These are phyloP conservation scores for Fusarium setosum DNA, from an alignment of 2,329 filamentous ascomycete genomes.

Conservation along the genomic window DNA sequence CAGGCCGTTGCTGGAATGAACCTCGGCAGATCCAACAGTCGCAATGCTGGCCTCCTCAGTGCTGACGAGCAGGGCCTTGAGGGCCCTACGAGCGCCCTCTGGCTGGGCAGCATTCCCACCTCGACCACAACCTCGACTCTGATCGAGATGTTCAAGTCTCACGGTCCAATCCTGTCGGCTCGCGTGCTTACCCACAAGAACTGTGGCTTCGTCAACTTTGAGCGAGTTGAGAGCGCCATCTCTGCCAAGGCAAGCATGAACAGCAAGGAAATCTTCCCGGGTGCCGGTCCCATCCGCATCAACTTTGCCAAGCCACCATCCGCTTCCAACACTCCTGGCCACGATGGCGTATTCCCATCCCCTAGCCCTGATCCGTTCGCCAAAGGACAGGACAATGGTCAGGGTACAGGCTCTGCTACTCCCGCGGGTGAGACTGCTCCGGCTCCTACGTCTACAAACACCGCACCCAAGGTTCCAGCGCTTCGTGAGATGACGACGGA, in stretches of 20 bases:
- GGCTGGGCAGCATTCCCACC: constrained; percentile 97
- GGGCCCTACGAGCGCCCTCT: constrained; percentile 90
- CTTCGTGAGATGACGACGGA: constrained; percentile 84
- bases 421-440: constrained; percentile 52
- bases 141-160: constrained; percentile 94
- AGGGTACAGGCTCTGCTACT: constrained; percentile 43
- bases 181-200: constrained; percentile 98
- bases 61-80: constrained; percentile 85
- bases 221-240: constrained; percentile 89
- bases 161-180: constrained; percentile 90
- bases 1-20: constrained; percentile 87
- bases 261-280: constrained; percentile 98
- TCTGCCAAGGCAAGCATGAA: constrained; percentile 90
- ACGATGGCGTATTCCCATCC: constrained; percentile 88
- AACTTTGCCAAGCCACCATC: constrained; percentile 98
- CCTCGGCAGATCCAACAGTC: constrained; percentile 73
- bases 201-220: constrained; percentile 98
- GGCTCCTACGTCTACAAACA: constrained; percentile 43
- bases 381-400: constrained; percentile 62
- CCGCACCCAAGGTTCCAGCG: constrained; percentile 75
- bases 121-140: constrained; percentile 96
- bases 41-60: constrained; percentile 74
- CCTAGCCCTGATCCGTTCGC: constrained; percentile 89
- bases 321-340: constrained; percentile 87
- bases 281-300: constrained; percentile 92